Base-by-base conservation (phyloP, 495 filamentous ascomycete genomes). In the Trichoderma gamsii region DNA sequence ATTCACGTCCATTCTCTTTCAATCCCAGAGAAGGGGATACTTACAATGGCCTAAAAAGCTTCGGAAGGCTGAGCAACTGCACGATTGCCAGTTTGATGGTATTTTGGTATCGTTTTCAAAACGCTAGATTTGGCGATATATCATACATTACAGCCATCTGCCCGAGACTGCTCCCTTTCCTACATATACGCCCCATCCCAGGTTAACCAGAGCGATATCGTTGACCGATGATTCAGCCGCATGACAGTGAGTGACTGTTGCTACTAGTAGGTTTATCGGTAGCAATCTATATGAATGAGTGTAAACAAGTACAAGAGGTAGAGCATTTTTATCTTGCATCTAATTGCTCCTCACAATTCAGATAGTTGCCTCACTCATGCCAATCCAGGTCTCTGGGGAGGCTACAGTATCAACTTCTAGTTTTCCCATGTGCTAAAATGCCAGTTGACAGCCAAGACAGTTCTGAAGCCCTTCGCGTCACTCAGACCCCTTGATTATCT, bases 381-480 rank as follows among this genome's bases (percentile, higher is more conserved):
- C 56, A 12, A 32, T 61, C 51, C 56, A 12, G 25, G 32, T 61
- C 4, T 32, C 56, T 15, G 12, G 1, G 4, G 3, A 61, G 29
- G 25, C 56, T 18, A 21, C 8, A 16, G 25, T 25, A 52, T 61
- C 23, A 25, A 21, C 49, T 21, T 29, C 27, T 32, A 9, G 1
- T 11, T 29, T 61, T 15, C 23, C 32, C 56, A 61, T 61, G 8
- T 35, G 21, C 25, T 18, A 25, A 61, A 32, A 61, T 35, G n/a
- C 11, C 63, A 41, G 12, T 65, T 65, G 63, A 65, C 63, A 65
- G 35, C 63, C 27, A 21, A 21, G 25, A 61, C 56, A 32, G 9
- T 32, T 61, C 56, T n/a, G 16, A 25, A 61, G 56, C 23, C 9
- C 23, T 32, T 61, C 56, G n/a, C 23, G 56, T 61, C 12, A 16